Conservation (phyloP, 2,329 filamentous ascomycete genomes). For the Onygena corvina region DNA sequence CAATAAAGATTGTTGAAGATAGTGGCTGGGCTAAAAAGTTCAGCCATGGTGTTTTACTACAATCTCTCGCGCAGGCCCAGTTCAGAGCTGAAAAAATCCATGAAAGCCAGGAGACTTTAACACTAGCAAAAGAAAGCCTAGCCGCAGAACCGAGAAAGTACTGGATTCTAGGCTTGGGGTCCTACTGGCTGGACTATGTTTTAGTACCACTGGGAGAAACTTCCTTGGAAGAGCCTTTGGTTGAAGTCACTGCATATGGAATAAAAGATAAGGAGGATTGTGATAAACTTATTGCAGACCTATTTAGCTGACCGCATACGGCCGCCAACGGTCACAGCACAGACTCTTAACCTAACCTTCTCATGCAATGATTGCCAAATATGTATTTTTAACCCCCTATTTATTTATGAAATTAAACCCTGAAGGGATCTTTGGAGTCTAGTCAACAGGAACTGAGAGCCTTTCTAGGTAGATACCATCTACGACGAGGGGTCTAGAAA, state of each 20-base stretch:
- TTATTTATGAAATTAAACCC: too few species aligned
- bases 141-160: constrained; percentile 7
- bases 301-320: too few species aligned
- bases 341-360: too few species aligned
- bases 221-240: not conserved
- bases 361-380: too few species aligned
- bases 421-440: too few species aligned
- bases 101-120: not conserved
- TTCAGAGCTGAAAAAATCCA: not conserved
- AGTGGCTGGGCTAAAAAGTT: constrained; percentile 7
- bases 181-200: constrained; percentile 8
- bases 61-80: constrained; percentile 13
- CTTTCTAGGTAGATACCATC: too few species aligned
- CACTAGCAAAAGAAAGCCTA: not conserved
- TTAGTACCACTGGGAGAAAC: not conserved
- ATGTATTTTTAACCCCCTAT: too few species aligned
- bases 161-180: constrained; percentile 7
- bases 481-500: too few species aligned
- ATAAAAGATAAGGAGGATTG: not conserved
- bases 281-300: not conserved
- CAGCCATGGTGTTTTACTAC: constrained; percentile 12
- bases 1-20: constrained; percentile 1
- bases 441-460: too few species aligned
- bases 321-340: too few species aligned
- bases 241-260: not conserved